These are phyloP conservation scores for Hordeum marinum DNA, from an alignment of 176 grass and related monocot species.

Conservation along the genomic window DNA sequence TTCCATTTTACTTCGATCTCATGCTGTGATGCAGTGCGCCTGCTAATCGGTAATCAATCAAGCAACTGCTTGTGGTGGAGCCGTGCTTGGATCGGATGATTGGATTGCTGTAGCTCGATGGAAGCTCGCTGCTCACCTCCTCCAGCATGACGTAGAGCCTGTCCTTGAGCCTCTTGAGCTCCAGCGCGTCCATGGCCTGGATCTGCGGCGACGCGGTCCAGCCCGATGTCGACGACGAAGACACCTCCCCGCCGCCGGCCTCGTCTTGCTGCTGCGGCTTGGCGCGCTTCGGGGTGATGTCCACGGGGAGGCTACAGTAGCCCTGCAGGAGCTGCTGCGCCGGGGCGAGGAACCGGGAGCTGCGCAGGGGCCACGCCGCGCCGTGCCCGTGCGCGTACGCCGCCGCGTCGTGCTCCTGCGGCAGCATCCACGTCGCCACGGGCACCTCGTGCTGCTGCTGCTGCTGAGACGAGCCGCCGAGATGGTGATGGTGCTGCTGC, in stretches of 20 bases:
- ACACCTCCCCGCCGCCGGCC: conserved; percentile 33
- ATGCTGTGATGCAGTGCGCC: background rate
- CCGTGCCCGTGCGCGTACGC: background rate
- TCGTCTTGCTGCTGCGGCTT: conserved; percentile 21
- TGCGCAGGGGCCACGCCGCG: conserved; percentile 35
- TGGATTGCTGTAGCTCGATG: conserved; percentile 7
- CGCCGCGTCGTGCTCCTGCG: conserved; percentile 3
- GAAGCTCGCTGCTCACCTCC: conserved; percentile 55
- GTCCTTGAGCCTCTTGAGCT: conserved; percentile 81
- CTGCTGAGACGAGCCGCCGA: conserved; percentile 29
- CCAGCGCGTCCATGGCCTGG: conserved; percentile 61
- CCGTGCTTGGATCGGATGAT: background rate
- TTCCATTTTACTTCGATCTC: conserved; percentile 10
- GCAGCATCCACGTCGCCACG: conserved; percentile 9
- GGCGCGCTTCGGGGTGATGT: background rate
- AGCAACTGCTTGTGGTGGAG: background rate
- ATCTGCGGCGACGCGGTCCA: conserved; percentile 47
- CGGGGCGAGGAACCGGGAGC: conserved; percentile 69
- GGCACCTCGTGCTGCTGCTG: background rate
- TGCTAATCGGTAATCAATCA: conserved; percentile 21
- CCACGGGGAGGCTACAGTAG: conserved; percentile 60
- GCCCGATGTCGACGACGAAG: conserved; percentile 50
- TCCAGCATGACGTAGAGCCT: conserved; percentile 88
- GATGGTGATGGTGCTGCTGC: conserved; percentile 36
- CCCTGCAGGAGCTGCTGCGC: conserved; percentile 78